These are phyloP conservation scores for Blastobotrys attinorum DNA, from an alignment of 805 yeast species.

Conservation along the genomic window DNA sequence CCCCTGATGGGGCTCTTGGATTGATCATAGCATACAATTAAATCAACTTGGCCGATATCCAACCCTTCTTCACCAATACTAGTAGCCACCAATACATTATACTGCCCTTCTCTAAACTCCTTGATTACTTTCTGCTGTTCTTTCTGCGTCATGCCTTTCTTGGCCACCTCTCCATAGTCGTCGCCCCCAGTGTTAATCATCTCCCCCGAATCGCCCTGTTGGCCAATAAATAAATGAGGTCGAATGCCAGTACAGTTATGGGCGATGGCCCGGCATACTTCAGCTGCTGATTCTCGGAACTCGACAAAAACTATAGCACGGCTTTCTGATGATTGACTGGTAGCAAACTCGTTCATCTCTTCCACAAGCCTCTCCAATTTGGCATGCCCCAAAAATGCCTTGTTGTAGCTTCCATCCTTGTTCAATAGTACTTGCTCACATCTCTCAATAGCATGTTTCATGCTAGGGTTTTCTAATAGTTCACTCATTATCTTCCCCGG, in stretches of 20 bases:
- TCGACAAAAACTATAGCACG: slow-evolving; percentile 86
- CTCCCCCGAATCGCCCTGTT: slow-evolving; percentile 27
- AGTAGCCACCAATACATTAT: slow-evolving; percentile 85
- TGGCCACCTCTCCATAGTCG: neutral
- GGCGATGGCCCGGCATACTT: slow-evolving; percentile 56
- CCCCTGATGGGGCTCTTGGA: slow-evolving; percentile 90
- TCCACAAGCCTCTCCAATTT: slow-evolving; percentile 55
- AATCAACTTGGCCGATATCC: slow-evolving; percentile 96
- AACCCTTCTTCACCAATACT: slow-evolving; percentile 98
- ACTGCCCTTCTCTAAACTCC: slow-evolving; percentile 61
- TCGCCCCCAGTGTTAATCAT: slow-evolving; percentile 12
- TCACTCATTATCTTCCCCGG: slow-evolving; percentile 57
- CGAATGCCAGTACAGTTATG: slow-evolving; percentile 32
- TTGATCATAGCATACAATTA: slow-evolving; percentile 87
- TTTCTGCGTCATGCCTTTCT: slow-evolving; percentile 79
- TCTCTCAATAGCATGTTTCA: slow-evolving; percentile 37
- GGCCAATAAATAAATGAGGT: slow-evolving; percentile 92
- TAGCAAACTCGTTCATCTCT: slow-evolving; percentile 51
- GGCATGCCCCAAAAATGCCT: slow-evolving; percentile 51
- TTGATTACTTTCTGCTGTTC: slow-evolving; percentile 72
- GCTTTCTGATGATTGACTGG: slow-evolving; percentile 30
- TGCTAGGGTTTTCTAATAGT: slow-evolving; percentile 47
- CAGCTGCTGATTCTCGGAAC: slow-evolving; percentile 82
- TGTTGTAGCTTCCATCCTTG: slow-evolving; percentile 24
- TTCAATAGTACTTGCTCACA: slow-evolving; percentile 36